These are phyloP conservation scores for Pseudopithomyces maydicus DNA, from an alignment of 2,329 filamentous ascomycete species.

Conservation along the genomic window DNA sequence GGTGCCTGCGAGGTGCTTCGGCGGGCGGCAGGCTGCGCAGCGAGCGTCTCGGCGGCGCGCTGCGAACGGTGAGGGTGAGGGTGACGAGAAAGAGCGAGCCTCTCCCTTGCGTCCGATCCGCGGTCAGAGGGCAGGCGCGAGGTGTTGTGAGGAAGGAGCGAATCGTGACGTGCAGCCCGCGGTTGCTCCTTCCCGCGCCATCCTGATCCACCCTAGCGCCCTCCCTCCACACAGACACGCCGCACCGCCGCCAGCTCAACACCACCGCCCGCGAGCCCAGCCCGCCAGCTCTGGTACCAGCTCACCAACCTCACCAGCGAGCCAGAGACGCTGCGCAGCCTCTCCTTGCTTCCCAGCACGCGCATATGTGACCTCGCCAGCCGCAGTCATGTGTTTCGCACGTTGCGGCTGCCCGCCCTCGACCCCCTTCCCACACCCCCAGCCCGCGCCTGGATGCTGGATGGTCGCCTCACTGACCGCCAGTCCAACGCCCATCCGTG, in stretches of 20 bases:
- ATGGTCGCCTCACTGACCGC: not conserved
- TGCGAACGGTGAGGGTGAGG: slow-evolving; percentile 21
- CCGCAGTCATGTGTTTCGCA: slow-evolving; percentile 40
- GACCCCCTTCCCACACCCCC: no score
- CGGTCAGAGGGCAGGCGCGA: slow-evolving; percentile 2
- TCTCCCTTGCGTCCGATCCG: slow-evolving; percentile 11
- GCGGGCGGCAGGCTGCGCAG: slow-evolving; percentile 27
- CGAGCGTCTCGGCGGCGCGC: slow-evolving; percentile 18
- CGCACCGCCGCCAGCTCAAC: not conserved
- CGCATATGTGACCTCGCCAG: slow-evolving; percentile 33
- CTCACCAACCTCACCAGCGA: slow-evolving; percentile 8
- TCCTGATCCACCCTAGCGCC: slow-evolving; percentile 23
- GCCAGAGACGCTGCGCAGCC: no score
- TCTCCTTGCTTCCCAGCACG: slow-evolving; percentile 30
- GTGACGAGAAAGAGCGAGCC: slow-evolving; percentile 9
- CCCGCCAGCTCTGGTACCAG: no score
- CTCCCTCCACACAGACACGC: slow-evolving; percentile 14
- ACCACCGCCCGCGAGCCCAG: not conserved
- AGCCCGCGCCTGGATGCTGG: no score
- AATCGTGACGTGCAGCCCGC: slow-evolving; percentile 43
- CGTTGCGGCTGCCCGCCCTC: slow-evolving; percentile 35
- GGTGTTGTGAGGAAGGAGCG: slow-evolving; percentile 7
- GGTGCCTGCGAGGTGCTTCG: slow-evolving; percentile 10
- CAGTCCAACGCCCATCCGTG: slow-evolving; percentile 5
- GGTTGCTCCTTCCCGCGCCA: slow-evolving; percentile 33